Conservation (phyloP, 2,329 filamentous ascomycete species). For the Phoma sp. region DNA sequence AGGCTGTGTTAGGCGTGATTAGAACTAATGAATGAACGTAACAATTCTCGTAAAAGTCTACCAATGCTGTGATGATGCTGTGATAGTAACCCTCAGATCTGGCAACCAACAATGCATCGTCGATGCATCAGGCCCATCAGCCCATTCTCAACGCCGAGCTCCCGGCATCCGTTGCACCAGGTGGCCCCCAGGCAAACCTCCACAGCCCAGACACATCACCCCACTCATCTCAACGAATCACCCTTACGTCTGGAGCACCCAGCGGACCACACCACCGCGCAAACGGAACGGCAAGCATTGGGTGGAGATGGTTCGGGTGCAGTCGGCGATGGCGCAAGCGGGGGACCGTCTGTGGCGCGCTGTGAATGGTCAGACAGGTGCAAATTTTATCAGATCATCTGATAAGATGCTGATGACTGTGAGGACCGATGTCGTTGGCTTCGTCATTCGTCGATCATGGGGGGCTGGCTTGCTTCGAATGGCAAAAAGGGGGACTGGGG, state of each 20-base stretch:
- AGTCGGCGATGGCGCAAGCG: conserved; percentile 6
- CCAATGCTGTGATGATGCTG: background rate
- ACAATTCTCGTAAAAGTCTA: background rate
- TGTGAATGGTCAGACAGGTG: background rate
- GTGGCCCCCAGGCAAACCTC: background rate
- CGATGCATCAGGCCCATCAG: background rate
- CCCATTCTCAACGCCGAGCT: background rate
- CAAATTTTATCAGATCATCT: conserved; percentile 16
- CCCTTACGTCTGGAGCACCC: background rate
- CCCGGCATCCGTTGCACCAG: background rate
- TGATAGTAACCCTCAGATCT: too few species aligned
- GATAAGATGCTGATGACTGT: conserved; percentile 1
- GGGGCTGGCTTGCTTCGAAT: background rate
- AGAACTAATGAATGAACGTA: conserved; percentile 8
- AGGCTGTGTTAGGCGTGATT: background rate
- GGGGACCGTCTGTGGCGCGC: background rate
- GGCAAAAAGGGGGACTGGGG: background rate
- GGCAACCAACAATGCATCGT: background rate
- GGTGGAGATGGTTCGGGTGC: conserved; percentile 12
- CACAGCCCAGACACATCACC: background rate
- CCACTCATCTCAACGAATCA: background rate
- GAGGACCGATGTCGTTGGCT: conserved; percentile 3
- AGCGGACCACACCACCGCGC: background rate
- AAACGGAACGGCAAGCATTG: conserved; percentile 1
- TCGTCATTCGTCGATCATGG: background rate